Evolutionary conservation across 2,329 filamentous ascomycete species (phyloP).

Genomic region (Aureobasidium sp.): DNA sequence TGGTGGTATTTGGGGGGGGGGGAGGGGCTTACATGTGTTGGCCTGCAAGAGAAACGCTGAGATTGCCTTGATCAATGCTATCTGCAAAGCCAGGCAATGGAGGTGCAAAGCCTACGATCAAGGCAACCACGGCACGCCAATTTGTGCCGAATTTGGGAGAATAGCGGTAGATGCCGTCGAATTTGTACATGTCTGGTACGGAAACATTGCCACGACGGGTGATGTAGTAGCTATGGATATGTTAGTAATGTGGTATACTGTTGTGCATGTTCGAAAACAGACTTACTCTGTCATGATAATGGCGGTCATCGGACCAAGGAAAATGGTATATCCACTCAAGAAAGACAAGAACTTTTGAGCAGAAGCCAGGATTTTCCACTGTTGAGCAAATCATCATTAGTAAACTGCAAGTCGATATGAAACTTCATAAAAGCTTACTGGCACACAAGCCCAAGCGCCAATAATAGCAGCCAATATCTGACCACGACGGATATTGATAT

Average conservation of each 20-base stretch:
- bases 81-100: constrained; percentile 21
- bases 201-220: constrained; percentile 19
- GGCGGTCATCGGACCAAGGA: constrained; percentile 1
- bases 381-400: not conserved
- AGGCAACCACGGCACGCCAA: constrained; percentile 22
- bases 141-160: constrained; percentile 20
- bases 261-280: too few relatives aligned
- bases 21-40: not conserved
- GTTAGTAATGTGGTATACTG: not conserved
- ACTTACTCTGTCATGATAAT: constrained; percentile 5
- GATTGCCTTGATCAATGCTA: not conserved
- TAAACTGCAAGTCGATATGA: too few relatives aligned
- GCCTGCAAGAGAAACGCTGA: not conserved
- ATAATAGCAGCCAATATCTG: constrained; percentile 32
- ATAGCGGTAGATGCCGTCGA: constrained; percentile 23
- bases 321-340: constrained; percentile 59
- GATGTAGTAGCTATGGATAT: constrained; percentile 18
- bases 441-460: constrained; percentile 33
- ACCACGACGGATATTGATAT: constrained; percentile 33
- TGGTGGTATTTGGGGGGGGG: too few relatives aligned
- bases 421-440: constrained; percentile 5
- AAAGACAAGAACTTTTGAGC: constrained; percentile 32
- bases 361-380: constrained; percentile 31
- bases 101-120: constrained; percentile 20
- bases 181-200: constrained; percentile 23